These are phyloP conservation scores for Aspergillus coremiiformis DNA, from an alignment of 495 filamentous ascomycete genomes.

Conservation along the genomic window DNA sequence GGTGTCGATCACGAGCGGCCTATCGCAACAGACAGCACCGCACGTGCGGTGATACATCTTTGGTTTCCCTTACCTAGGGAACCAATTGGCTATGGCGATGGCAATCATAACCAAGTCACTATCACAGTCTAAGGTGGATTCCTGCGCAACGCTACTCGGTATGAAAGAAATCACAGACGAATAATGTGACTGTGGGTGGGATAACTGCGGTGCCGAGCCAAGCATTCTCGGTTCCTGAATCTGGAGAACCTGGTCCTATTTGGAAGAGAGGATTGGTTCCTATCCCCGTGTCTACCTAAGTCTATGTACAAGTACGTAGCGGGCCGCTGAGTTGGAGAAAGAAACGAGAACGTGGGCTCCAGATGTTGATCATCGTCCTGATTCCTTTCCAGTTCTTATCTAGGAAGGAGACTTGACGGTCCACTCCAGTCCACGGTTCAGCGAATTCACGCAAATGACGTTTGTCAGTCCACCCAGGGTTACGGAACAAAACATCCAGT, in stretches of 20 bases:
- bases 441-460: not conserved
- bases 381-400: not conserved
- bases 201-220: not conserved
- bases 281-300: conserved; percentile 6
- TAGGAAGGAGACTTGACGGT: not conserved
- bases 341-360: conserved; percentile 7
- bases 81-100: not conserved
- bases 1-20: conserved; percentile 4
- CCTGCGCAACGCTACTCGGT: not conserved
- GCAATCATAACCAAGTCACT: not conserved
- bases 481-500: too few species aligned
- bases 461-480: not conserved
- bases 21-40: not conserved
- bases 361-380: conserved; percentile 10
- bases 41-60: conserved; percentile 9
- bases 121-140: not conserved
- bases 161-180: not conserved
- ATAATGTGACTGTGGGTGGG: not conserved
- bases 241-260: not conserved
- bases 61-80: not conserved
- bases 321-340: conserved; percentile 2
- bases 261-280: conserved; percentile 1
- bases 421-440: too few species aligned
- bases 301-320: conserved; percentile 8
- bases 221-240: not conserved